Conservation (phyloP, 208 protist species). For the Herpetomonas muscarum region DNA sequence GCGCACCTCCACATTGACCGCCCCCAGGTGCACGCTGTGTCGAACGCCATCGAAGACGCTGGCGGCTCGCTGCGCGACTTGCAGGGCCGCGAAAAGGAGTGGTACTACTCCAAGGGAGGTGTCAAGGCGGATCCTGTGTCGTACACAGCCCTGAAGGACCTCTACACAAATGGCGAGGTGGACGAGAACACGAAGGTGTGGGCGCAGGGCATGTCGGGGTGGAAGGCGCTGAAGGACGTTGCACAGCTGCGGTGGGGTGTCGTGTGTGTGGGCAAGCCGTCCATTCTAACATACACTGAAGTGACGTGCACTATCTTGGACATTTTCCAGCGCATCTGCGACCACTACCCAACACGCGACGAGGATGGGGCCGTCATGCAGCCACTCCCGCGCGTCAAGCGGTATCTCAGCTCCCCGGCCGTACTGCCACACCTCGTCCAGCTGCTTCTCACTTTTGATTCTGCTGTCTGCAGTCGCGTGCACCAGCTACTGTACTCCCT, state of each 20-base stretch:
- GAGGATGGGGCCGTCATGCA: constrained; percentile 85
- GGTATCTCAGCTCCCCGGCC: constrained; percentile 67
- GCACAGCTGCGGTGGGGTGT: constrained; percentile 93
- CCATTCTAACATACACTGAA: constrained; percentile 84
- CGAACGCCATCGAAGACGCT: constrained; percentile 81
- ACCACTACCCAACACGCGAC: constrained; percentile 85
- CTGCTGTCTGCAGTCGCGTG: constrained; percentile 71
- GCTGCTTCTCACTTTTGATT: constrained; percentile 92
- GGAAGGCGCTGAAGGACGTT: constrained; percentile 78
- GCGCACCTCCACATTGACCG: constrained; percentile 92
- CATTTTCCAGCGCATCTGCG: constrained; percentile 85
- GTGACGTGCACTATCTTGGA: constrained; percentile 87
- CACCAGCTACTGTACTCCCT: constrained; percentile 79
- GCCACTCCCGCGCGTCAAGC: constrained; percentile 90
- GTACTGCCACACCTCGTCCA: constrained; percentile 94
- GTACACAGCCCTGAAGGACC: constrained; percentile 52
- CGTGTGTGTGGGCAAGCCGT: constrained; percentile 39
- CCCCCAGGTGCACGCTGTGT: constrained; percentile 59
- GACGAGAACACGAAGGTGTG: constrained; percentile 82
- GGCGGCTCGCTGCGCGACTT: constrained; percentile 37
- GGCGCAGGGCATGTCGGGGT: constrained; percentile 93
- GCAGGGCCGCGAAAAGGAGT: constrained; percentile 85
- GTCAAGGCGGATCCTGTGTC: constrained; percentile 54
- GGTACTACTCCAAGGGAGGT: constrained; percentile 69
- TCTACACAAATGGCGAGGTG: constrained; percentile 52